Base-by-base conservation (phyloP, 179 eudicot species). In the Silene vulgaris region DNA sequence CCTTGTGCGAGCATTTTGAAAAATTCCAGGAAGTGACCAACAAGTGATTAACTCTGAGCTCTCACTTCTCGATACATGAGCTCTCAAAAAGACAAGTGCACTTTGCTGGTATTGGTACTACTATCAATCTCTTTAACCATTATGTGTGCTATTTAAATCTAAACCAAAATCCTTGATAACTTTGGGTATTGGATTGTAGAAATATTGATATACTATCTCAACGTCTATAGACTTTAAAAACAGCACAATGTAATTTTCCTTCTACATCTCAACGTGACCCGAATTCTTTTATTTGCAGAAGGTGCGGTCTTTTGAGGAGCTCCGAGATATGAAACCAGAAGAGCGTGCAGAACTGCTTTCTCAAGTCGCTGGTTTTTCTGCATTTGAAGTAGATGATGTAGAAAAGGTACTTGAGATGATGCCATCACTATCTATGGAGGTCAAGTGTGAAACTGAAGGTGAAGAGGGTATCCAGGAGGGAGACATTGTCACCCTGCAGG, bases 401-500 rank as follows among this genome's bases (percentile, higher is more conserved):
- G 96, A 92, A 75, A 81, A 56, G 62, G 97, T 90, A 13, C 86
- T 90, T 7, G 90, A 89, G 72, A 88, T 89, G 86, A 85, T 92
- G 87, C 97, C 97, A 57, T 82, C 82, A 62, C 71, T 87, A 16
- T 82, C 87, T 63, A 76, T 92, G 71, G 91, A 92, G 68, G 86
- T 86, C 48, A 90, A 89, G 69, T 92, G 97, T 63, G 93, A 88
- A 80, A 92, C 97, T 2, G 96, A 90, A 79, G 97, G 96, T 26
- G 97, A 92, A 79, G 97, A 92, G 62, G 96, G 87, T 61, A 79
- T 92, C 43, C 97, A 92, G 77, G 97, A 92, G 74, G 91, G 97
- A n/a, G 97, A 92, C 76, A 71, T 85, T 30, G 96, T 92, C 50
- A 89, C 93, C 1, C 48, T 92, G 29, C 92, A 89, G 30, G 87